phyloP scores from a whole-genome alignment of 306 rosid genomes.

The Medicago ruthenica region DNA sequence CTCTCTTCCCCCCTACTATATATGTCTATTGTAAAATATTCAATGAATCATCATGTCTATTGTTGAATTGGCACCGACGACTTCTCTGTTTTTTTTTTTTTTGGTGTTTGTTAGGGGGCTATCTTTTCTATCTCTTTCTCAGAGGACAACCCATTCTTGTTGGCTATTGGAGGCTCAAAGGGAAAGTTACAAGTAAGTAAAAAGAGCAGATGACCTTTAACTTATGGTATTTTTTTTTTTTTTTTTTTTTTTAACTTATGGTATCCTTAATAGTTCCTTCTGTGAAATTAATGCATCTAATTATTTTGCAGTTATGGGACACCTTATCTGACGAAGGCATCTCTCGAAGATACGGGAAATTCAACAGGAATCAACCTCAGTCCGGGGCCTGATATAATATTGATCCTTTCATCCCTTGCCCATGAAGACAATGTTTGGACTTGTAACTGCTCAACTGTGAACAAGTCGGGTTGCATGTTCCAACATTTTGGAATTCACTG shows the following conservation, averaged over 20 bases:
- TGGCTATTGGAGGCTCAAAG: constrained; percentile 90
- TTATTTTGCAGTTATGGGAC: constrained; percentile 73
- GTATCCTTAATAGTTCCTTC: constrained; percentile 14
- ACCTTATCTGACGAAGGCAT: constrained; percentile 60
- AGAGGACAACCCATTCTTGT: constrained; percentile 78
- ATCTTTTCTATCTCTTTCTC: constrained; percentile 76
- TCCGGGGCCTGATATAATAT: constrained; percentile 43
- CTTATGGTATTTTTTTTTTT: constrained; percentile 12
- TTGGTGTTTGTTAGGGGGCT: constrained; percentile 70
- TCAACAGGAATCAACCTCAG: constrained; percentile 49
- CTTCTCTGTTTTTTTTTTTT: constrained; percentile 10
- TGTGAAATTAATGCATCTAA: constrained; percentile 24
- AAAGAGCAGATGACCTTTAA: constrained; percentile 1
- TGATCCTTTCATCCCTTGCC: background rate
- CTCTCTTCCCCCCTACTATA: background rate
- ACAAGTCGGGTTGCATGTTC: constrained; percentile 1
- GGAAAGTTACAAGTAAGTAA: constrained; percentile 77
- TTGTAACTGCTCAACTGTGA: background rate
- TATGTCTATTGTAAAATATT: background rate
- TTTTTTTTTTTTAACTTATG: constrained; percentile 2
- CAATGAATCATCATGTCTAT: background rate
- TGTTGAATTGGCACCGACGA: constrained; percentile 21
- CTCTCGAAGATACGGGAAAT: constrained; percentile 57
- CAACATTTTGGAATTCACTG: background rate
- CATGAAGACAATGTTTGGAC: background rate